Percentiles rank a stretch among this genome's conserved stretches.
phyloP scores from a whole-genome alignment of 495 filamentous ascomycete genomes.

The Penicillium flavigenum region DNA sequence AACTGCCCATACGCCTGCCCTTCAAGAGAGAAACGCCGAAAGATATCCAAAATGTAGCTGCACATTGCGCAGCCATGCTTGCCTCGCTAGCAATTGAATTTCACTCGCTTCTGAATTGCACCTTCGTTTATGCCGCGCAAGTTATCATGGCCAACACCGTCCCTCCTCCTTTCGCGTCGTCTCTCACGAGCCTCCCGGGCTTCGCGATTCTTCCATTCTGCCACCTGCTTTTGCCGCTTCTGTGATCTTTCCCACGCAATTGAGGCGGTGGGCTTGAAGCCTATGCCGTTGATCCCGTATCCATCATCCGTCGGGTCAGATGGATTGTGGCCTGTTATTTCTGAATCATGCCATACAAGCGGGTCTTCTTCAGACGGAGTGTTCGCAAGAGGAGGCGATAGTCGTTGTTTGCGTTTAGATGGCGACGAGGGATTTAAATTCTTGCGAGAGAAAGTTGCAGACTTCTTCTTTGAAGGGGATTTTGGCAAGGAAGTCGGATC shows the following conservation, averaged over 20 bases:
- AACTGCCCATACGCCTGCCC: conserved; percentile 2
- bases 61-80: not conserved
- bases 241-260: conserved; percentile 74
- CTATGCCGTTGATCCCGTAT: conserved; percentile 84
- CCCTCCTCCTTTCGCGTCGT: conserved; percentile 63
- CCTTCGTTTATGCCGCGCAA: conserved; percentile 35
- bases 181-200: conserved; percentile 77
- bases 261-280: conserved; percentile 83
- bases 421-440: conserved; percentile 24
- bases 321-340: conserved; percentile 80
- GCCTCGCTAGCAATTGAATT: conserved; percentile 37
- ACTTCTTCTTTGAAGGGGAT: conserved; percentile 23
- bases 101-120: conserved; percentile 45
- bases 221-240: conserved; percentile 75
- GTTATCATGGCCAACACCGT: conserved; percentile 32
- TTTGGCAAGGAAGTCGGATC: conserved; percentile 6
- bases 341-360: conserved; percentile 78
- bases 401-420: conserved; percentile 33
- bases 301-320: conserved; percentile 74
- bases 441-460: conserved; percentile 27
- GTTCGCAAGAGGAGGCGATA: conserved; percentile 51
- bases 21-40: conserved; percentile 4
- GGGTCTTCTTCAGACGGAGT: conserved; percentile 39
- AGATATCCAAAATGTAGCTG: conserved; percentile 3
- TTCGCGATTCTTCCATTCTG: conserved; percentile 79